Evolutionary conservation across 129 eudicot genomes (phyloP).

Genomic region (Pittosporum tobira): DNA sequence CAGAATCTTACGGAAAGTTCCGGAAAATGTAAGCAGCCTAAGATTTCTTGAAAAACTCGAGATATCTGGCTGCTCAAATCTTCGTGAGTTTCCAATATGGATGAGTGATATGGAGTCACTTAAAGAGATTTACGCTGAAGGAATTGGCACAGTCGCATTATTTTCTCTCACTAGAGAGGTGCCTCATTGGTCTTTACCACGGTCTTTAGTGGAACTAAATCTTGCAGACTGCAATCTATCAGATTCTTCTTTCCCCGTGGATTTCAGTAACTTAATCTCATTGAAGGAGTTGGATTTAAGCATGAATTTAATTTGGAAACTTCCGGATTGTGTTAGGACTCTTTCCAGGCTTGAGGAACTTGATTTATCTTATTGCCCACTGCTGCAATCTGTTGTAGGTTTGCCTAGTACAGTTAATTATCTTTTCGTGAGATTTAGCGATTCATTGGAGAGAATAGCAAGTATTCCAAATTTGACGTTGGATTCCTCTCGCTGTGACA

Average conservation of each 20-base stretch:
- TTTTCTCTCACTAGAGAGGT: not conserved
- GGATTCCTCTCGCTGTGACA: not conserved
- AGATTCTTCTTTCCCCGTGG: constrained; percentile 3
- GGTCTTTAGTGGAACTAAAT: constrained; percentile 4
- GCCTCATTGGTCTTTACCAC: constrained; percentile 5
- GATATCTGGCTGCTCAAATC: constrained; percentile 1
- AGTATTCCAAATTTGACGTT: no score
- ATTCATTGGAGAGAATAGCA: not conserved
- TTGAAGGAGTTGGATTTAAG: not conserved
- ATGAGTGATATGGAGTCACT: not conserved
- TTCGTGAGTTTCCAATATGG: not conserved
- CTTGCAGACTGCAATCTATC: constrained; percentile 10
- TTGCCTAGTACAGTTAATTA: not conserved
- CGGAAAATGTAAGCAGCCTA: not conserved
- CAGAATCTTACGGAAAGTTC: not conserved
- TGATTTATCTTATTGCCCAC: not conserved
- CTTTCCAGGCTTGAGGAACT: not conserved
- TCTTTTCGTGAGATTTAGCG: not conserved
- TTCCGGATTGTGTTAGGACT: constrained; percentile 8
- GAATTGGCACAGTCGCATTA: not conserved
- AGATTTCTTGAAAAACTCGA: not conserved
- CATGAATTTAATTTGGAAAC: not conserved
- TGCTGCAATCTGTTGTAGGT: not conserved
- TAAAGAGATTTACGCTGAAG: not conserved
- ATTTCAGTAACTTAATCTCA: constrained; percentile 6